phyloP scores from a whole-genome alignment of 352 stramenopile genomes.

The Globisporangium paroecandrum region DNA sequence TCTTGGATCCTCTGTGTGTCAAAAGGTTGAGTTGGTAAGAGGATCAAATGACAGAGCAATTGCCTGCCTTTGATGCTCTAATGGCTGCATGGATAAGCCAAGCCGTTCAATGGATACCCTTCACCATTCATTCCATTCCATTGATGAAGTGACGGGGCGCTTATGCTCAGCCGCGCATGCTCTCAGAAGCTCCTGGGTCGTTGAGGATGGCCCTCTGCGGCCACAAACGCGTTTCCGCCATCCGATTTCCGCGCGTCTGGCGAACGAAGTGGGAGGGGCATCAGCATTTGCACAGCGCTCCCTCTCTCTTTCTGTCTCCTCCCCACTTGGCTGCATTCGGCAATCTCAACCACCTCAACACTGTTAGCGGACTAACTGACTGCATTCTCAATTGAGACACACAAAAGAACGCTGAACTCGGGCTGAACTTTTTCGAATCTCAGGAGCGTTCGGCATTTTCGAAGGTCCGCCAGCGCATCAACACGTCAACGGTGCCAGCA shows the following conservation, averaged over 20 bases:
- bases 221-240: slow-evolving; percentile 1
- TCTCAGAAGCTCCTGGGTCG: neutral
- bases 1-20: neutral
- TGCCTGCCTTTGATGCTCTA: neutral
- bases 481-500: neutral
- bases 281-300: neutral
- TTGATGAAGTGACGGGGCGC: neutral
- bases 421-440: neutral
- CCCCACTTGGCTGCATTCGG: neutral
- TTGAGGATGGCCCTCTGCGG: neutral
- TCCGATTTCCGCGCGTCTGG: slow-evolving; percentile 8
- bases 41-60: neutral
- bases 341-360: neutral
- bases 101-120: neutral
- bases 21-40: neutral
- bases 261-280: slow-evolving; percentile 8
- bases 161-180: neutral
- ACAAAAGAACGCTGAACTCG: neutral
- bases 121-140: neutral
- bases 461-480: neutral
- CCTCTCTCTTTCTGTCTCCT: neutral
- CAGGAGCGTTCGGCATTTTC: neutral
- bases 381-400: neutral
- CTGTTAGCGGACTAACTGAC: neutral
- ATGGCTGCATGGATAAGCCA: neutral